phyloP scores from a whole-genome alignment of 2,329 filamentous ascomycete species.

The Fusarium sp. region DNA sequence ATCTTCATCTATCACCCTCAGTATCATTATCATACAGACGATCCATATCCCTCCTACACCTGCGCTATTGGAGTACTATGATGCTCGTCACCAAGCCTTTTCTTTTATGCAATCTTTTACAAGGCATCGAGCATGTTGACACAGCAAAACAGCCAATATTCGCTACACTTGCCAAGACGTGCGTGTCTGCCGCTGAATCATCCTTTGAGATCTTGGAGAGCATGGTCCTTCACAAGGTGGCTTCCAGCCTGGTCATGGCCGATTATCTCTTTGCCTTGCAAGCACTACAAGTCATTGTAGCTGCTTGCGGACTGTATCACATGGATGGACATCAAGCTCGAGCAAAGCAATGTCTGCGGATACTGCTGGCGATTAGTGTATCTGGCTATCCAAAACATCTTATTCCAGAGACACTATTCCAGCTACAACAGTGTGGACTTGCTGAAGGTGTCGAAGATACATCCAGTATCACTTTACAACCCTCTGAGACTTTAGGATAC shows the following conservation, averaged over 20 bases:
- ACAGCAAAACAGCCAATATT: accelerated
- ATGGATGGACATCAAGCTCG: not conserved
- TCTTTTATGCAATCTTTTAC: not conserved
- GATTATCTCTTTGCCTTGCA: not conserved
- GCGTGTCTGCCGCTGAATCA: not conserved
- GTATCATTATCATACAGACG: not conserved
- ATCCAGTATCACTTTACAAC: not conserved
- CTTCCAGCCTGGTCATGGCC: not conserved
- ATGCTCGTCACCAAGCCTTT: not conserved
- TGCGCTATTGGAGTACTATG: not conserved
- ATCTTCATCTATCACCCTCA: not conserved
- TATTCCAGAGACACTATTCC: not conserved
- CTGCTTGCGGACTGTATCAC: not conserved
- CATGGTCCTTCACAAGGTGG: accelerated
- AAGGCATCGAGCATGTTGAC: not conserved
- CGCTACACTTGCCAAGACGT: not conserved
- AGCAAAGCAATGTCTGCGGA: not conserved
- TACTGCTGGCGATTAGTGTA: accelerated
- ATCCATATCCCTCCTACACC: not conserved
- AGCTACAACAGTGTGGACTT: not conserved
- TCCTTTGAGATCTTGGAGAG: not conserved
- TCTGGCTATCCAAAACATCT: not conserved
- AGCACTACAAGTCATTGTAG: not conserved
- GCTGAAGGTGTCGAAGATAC: not conserved
- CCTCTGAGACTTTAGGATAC: not conserved